Conservation (phyloP, 1,139 yeast species). For the Yamadazyma aaseri region DNA sequence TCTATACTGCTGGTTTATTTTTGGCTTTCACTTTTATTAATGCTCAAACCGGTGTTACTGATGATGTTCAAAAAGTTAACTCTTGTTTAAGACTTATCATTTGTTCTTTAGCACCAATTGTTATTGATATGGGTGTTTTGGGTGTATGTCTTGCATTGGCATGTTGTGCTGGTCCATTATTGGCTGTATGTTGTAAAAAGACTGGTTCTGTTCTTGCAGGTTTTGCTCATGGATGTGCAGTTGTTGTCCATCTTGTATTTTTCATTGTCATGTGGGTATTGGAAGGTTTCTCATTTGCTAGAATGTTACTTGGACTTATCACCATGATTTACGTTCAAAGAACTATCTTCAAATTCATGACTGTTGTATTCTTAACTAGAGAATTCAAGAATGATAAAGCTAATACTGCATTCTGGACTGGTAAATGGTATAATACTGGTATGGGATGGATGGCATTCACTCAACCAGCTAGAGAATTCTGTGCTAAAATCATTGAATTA, state of each 20-base stretch:
- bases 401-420: conserved; percentile 99
- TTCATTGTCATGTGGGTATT: conserved; percentile 96
- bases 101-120: conserved; percentile 91
- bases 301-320: conserved; percentile 83
- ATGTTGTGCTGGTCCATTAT: conserved; percentile 96
- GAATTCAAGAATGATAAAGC: conserved; percentile 97
- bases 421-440: conserved; percentile 97
- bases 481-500: conserved; percentile 90
- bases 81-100: conserved; percentile 81
- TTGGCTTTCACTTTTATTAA: conserved; percentile 91
- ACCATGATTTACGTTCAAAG: conserved; percentile 89
- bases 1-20: conserved; percentile 89
- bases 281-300: conserved; percentile 87
- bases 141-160: conserved; percentile 74
- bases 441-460: conserved; percentile 95
- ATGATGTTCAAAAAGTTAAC: conserved; percentile 55
- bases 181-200: conserved; percentile 94
- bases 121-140: conserved; percentile 81
- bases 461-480: conserved; percentile 94
- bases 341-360: conserved; percentile 80
- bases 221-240: conserved; percentile 93
- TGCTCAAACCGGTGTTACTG: conserved; percentile 92
- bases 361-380: conserved; percentile 80
- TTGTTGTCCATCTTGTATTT: conserved; percentile 78
- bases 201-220: conserved; percentile 98